phyloP scores from a whole-genome alignment of 495 filamentous ascomycete genomes.

The Penicillium paradoxum region DNA sequence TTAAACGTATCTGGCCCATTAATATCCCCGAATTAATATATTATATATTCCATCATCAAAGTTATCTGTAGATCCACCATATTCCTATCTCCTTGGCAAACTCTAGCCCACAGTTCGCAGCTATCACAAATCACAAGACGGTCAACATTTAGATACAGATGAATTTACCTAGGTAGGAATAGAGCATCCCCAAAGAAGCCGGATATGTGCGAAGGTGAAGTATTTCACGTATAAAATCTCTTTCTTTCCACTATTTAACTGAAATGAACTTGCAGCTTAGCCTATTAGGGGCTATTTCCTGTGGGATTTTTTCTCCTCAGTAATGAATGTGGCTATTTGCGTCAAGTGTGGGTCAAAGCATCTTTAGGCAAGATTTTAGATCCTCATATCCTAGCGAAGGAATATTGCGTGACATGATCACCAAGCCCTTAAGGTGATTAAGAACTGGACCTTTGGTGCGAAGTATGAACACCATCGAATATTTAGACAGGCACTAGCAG shows the following conservation, averaged over 20 bases:
- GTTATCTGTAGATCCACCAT: too few species aligned
- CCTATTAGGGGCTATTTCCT: constrained; percentile 42
- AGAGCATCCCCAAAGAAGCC: constrained; percentile 38
- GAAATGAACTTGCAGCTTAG: constrained; percentile 26
- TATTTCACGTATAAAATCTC: constrained; percentile 17
- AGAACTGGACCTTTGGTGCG: constrained; percentile 12
- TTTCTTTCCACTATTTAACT: constrained; percentile 6
- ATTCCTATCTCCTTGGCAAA: too few species aligned
- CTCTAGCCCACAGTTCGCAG: too few species aligned
- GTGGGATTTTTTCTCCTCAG: constrained; percentile 31
- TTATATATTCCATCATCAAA: too few species aligned
- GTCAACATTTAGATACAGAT: constrained; percentile 31
- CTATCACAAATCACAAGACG: too few species aligned
- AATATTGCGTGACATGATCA: constrained; percentile 20
- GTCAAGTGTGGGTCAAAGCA: constrained; percentile 26
- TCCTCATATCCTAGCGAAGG: constrained; percentile 15
- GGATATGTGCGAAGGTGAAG: constrained; percentile 41
- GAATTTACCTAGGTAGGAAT: constrained; percentile 41
- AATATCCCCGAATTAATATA: too few species aligned
- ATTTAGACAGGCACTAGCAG: too few species aligned
- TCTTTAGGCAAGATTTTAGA: constrained; percentile 24
- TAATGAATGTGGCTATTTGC: constrained; percentile 37
- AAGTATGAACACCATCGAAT: too few species aligned
- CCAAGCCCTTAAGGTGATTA: constrained; percentile 9
- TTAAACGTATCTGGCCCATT: too few species aligned